Evolutionary conservation across 2,329 filamentous ascomycete species (phyloP), one percentile per base, ranked within the genome.

Genomic region (Plectosphaerella sp.): DNA sequence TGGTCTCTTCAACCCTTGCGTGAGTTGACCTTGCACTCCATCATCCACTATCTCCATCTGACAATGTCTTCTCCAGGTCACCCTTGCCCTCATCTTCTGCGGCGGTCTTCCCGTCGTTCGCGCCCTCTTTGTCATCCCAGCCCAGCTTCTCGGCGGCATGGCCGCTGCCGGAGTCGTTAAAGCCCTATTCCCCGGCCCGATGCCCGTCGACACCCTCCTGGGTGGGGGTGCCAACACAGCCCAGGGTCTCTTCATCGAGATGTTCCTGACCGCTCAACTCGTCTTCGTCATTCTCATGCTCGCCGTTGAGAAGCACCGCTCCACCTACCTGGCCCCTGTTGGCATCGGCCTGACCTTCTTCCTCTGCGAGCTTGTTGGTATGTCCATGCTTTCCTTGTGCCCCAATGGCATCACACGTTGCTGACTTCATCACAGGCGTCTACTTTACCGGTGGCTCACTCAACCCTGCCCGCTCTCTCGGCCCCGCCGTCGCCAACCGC

Each of bases 271-370:
- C 0, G 72, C 81, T 0, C 76, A 86, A 62, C 72, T 88, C 10
- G 77, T 87, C 8, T 72, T 88, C 50, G 79, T 83, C 3, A 80
- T 88, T 28, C 80, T 84, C 64, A 86, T 89, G 79, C 74, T 89
- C 45, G 86, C 86, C 0, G 81, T 83, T 4, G 86, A 89, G 64
- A 90, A 91, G 69, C 86, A 90, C 65, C 83, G 84, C 45, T 82
- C 82, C 3, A 91, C 87, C 0, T 89, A 78, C 62, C 69, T 90
- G 1, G 87, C 87, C 0, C 87, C 88, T 0, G 70, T 91, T 4
- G 86, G 84, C 12, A 89, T 91, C 58, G 88, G 88, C 1, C 67
- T 89, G 2, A 75, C 86, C 0, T 76, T 91, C 50, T 90, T 91
- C 65, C 77, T 90, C 43, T 71, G 71, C 5, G 69, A 78, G 62